A percentile compares a stretch with the other conserved stretches of the same genome.
Evolutionary conservation across 2,329 filamentous ascomycete genomes (phyloP).

Genomic region (Fusarium palustre): DNA sequence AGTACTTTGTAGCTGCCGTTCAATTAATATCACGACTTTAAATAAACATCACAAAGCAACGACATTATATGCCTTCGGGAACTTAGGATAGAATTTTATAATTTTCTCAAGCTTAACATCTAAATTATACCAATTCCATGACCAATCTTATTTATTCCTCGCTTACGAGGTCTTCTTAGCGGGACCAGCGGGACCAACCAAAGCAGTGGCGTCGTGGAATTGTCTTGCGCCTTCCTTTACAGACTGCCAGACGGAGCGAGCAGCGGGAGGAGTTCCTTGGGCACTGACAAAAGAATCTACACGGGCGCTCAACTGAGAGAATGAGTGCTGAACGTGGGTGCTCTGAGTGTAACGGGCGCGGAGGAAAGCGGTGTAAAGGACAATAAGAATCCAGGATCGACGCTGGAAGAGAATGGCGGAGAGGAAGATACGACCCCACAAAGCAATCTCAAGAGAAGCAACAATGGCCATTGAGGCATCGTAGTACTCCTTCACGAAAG

Average conservation of each 20-base stretch:
- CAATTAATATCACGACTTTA: too few species aligned
- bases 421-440: constrained; percentile 85
- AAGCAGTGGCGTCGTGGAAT: constrained; percentile 82
- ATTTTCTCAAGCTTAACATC: constrained; percentile 4
- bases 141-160: constrained; percentile 1
- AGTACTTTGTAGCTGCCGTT: too few species aligned
- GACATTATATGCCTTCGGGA: too few species aligned
- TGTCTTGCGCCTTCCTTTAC: constrained; percentile 80
- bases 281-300: constrained; percentile 85
- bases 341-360: constrained; percentile 91
- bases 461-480: constrained; percentile 96
- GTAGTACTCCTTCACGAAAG: constrained; percentile 98
- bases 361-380: constrained; percentile 90
- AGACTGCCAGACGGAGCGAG: constrained; percentile 81
- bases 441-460: constrained; percentile 84
- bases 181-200: constrained; percentile 67
- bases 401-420: constrained; percentile 89
- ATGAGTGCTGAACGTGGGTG: constrained; percentile 87
- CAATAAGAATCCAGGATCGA: constrained; percentile 88
- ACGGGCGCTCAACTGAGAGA: constrained; percentile 77
- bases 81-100: constrained; percentile 6
- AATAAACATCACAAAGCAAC: too few species aligned
- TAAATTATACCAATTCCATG: constrained; percentile 3
- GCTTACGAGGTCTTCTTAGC: constrained; percentile 61
- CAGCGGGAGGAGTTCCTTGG: constrained; percentile 85